Evolutionary conservation across 1,284 basidiomycete genomes (phyloP), one percentile per base, ranked within the genome.

Genomic region (Coniophora puteana): DNA sequence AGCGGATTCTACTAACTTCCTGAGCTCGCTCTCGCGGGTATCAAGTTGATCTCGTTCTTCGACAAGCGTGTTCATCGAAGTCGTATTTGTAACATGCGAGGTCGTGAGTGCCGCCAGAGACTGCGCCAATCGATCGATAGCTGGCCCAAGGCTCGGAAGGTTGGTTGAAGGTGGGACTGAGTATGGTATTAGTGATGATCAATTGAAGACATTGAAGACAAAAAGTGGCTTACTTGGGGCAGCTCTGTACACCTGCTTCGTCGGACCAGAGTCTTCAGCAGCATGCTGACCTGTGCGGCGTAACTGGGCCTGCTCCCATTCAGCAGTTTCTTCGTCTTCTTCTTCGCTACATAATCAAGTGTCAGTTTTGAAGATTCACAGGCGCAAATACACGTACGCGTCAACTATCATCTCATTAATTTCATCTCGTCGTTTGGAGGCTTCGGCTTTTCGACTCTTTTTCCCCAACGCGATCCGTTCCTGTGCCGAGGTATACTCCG

Each of bases 291-390:
- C 90, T 6, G 87, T 89, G 47, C 92, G 72, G 22, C 84, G 78
- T 11, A 90, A 71, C 59, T 96, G 93, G 39, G 89, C 89, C 50
- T 79, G 75, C 57, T 96, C 93, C 94, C 93, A 97, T 65, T 93
- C 88, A 16, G 75, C 68, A 1, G 83, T 83, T 63, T 97, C 93
- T 56, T 96, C 93, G 40, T 92, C 91, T 45, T 88, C 80, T 46
- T 87, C 89, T 51, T 83, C 87, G 3, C 87, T 91, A 48, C 27
- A 39, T 25, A 36, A 8, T 39, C 32, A 27, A 36, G 16, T 48
- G 44, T 58, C 33, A 56, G 44, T 43, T 18, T 51, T 20, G 44
- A 38, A 26, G 38, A 13, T 14, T 6, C 29, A 14, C 24, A 41
- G 44, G 32, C 13, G 33, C 26, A 3, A 45, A 28, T 14, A 38